Percentiles rank a stretch among this genome's conserved stretches.
These are phyloP conservation scores for Phoma sp. DNA, from an alignment of 2,329 filamentous ascomycete species.

Conservation along the genomic window DNA sequence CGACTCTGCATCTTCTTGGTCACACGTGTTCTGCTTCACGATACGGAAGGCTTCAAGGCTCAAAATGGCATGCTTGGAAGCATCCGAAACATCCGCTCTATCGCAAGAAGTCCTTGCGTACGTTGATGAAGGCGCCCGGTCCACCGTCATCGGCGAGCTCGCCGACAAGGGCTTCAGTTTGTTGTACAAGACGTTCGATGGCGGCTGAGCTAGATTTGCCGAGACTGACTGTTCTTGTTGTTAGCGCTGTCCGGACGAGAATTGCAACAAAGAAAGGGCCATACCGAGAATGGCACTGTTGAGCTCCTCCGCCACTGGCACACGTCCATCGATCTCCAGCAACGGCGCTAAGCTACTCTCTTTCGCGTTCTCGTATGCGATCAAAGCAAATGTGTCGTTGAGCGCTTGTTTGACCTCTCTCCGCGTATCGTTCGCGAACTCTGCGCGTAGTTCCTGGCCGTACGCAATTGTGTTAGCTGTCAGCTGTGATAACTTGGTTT, in stretches of 20 bases:
- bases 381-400: conserved; percentile 82
- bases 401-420: conserved; percentile 75
- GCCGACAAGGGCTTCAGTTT: conserved; percentile 85
- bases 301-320: conserved; percentile 85
- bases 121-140: conserved; percentile 81
- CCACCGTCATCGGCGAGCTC: conserved; percentile 81
- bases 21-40: too few species aligned
- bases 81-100: conserved; percentile 17
- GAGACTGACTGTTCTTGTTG: conserved; percentile 70
- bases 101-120: conserved; percentile 49
- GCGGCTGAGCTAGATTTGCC: conserved; percentile 89
- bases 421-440: conserved; percentile 75
- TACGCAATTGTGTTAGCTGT: conserved; percentile 76
- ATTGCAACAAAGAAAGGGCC: neutral
- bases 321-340: conserved; percentile 75
- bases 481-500: conserved; percentile 52
- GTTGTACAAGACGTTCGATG: conserved; percentile 82
- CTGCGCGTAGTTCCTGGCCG: conserved; percentile 75
- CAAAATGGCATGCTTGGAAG: neutral
- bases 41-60: too few species aligned
- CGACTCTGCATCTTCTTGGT: too few species aligned
- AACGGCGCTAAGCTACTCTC: conserved; percentile 78
- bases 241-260: conserved; percentile 28
- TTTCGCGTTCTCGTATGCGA: conserved; percentile 84
- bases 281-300: conserved; percentile 89